A percentile compares a stretch with the other conserved stretches of the same genome.
Evolutionary conservation across 305 asterid species (phyloP).

Genomic region (Solanum hybrid): DNA sequence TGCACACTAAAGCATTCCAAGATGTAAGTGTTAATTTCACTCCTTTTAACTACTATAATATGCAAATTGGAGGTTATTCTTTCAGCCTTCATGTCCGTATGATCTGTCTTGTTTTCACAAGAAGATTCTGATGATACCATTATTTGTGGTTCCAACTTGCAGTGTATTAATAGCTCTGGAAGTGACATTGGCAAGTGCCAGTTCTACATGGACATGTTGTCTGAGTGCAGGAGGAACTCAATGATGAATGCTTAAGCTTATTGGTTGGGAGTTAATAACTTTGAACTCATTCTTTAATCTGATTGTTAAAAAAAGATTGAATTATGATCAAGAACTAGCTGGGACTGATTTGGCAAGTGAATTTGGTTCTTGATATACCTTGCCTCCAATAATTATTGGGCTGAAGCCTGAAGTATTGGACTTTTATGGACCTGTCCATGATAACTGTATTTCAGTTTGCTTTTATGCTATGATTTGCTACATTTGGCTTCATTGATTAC

Average conservation of each 20-base stretch:
- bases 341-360: background rate
- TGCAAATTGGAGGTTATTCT: background rate
- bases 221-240: conserved; percentile 14
- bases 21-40: conserved; percentile 32
- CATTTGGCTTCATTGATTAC: background rate
- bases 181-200: conserved; percentile 12
- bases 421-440: background rate
- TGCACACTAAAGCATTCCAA: conserved; percentile 53
- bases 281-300: background rate
- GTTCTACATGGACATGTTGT: conserved; percentile 14
- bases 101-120: background rate
- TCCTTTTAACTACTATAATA: background rate
- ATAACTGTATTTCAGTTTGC: background rate
- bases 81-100: background rate
- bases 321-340: background rate
- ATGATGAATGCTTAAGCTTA: conserved; percentile 10
- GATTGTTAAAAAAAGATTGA: background rate
- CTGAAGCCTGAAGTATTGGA: background rate
- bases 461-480: background rate
- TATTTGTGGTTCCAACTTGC: background rate
- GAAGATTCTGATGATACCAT: background rate
- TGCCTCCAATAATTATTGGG: background rate
- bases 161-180: background rate
- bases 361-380: background rate
- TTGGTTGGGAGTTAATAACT: background rate